A percentile compares a stretch with the other conserved stretches of the same genome.
Evolutionary conservation across 805 yeast species (phyloP).

Genomic region (Kluyveromyces aestuarii): DNA sequence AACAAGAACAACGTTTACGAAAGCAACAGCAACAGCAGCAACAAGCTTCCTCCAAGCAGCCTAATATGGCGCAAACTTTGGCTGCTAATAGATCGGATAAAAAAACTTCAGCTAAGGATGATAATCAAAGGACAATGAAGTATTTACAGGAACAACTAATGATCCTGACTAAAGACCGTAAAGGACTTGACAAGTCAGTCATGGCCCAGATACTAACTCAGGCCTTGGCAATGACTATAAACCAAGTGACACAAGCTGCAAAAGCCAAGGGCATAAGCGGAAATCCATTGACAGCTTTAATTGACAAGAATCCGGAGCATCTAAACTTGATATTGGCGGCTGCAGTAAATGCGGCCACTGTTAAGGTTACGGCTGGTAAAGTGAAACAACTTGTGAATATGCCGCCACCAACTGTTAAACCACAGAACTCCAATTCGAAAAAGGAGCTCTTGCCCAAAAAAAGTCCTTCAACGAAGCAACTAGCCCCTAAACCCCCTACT

Average conservation of each 20-base stretch:
- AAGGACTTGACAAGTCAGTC: slow-evolving; percentile 67
- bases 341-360: slow-evolving; percentile 71
- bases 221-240: slow-evolving; percentile 88
- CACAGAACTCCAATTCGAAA: slow-evolving; percentile 2
- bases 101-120: slow-evolving; percentile 23
- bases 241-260: slow-evolving; percentile 82
- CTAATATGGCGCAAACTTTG: slow-evolving; percentile 27
- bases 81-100: slow-evolving; percentile 26
- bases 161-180: slow-evolving; percentile 67
- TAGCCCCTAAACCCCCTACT: slow-evolving; percentile 3
- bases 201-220: slow-evolving; percentile 81
- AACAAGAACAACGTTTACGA: slow-evolving; percentile 32
- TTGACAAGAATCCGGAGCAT: slow-evolving; percentile 74
- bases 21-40: slow-evolving; percentile 19
- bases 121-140: slow-evolving; percentile 52
- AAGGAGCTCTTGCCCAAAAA: not conserved
- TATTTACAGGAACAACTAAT: slow-evolving; percentile 82
- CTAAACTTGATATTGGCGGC: slow-evolving; percentile 70
- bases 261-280: slow-evolving; percentile 75
- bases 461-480: not conserved
- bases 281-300: slow-evolving; percentile 66
- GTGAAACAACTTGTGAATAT: slow-evolving; percentile 33
- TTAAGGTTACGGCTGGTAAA: slow-evolving; percentile 47
- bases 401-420: slow-evolving; percentile 14
- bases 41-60: slow-evolving; percentile 19